Evolutionary conservation across 805 yeast species (phyloP).

Genomic region (Kurtzmaniella cleridarum): DNA sequence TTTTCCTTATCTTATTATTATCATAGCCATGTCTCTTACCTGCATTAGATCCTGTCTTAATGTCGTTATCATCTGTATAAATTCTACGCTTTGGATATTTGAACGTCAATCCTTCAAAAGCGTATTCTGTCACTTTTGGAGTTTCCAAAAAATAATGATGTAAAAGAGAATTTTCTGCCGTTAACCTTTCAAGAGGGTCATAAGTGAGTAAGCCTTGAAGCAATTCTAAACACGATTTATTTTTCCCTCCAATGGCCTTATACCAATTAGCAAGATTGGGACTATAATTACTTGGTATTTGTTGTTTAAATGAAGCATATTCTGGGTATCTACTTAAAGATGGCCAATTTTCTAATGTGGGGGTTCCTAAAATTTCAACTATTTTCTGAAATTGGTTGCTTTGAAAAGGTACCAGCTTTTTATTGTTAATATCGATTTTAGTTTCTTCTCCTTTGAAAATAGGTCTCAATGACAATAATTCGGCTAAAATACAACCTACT

Average conservation of each 20-base stretch:
- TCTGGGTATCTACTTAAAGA: slow-evolving; percentile 79
- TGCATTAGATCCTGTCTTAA: slow-evolving; percentile 32
- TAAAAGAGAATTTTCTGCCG: slow-evolving; percentile 69
- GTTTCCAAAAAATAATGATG: slow-evolving; percentile 75
- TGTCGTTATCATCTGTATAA: slow-evolving; percentile 82
- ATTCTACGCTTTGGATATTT: slow-evolving; percentile 85
- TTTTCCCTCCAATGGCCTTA: slow-evolving; percentile 71
- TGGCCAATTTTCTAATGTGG: slow-evolving; percentile 76
- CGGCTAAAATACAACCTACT: slow-evolving; percentile 91
- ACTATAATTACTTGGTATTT: slow-evolving; percentile 54
- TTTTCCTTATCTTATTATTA: slow-evolving; percentile 19
- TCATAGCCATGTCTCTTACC: slow-evolving; percentile 25
- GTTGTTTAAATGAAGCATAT: slow-evolving; percentile 46
- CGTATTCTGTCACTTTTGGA: slow-evolving; percentile 66
- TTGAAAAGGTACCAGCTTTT: slow-evolving; percentile 91
- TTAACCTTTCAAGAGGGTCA: slow-evolving; percentile 75
- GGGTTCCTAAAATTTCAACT: slow-evolving; percentile 90
- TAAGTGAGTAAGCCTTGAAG: slow-evolving; percentile 64
- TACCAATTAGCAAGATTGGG: slow-evolving; percentile 80
- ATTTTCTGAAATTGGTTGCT: slow-evolving; percentile 87
- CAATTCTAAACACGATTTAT: slow-evolving; percentile 61
- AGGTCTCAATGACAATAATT: slow-evolving; percentile 80
- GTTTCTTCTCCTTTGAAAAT: slow-evolving; percentile 98
- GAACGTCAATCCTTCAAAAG: slow-evolving; percentile 68
- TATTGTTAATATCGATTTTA: slow-evolving; percentile 74